phyloP scores from a whole-genome alignment of 176 grass and related monocot genomes.

The Thalia dealbata region DNA sequence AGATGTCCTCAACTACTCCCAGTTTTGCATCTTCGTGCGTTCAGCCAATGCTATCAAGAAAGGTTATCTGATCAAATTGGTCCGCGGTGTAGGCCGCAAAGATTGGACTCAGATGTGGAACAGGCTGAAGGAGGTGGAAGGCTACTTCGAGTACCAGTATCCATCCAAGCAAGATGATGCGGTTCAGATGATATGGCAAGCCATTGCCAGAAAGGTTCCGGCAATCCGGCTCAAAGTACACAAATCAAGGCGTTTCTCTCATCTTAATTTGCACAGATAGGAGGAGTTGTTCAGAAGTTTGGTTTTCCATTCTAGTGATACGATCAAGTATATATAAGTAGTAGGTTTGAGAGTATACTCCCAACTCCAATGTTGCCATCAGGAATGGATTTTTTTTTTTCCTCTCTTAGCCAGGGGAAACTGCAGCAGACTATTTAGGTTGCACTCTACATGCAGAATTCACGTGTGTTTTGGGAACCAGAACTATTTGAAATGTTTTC shows the following conservation, averaged over 20 bases:
- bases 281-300: neutral
- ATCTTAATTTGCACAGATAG: neutral
- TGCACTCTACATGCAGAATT: neutral
- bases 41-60: neutral
- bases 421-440: neutral
- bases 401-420: neutral
- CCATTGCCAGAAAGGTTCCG: neutral
- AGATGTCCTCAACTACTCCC: slow-evolving; percentile 6
- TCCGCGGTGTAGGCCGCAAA: neutral
- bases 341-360: neutral
- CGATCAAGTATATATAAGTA: neutral
- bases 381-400: neutral
- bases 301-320: neutral
- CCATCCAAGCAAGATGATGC: slow-evolving; percentile 8
- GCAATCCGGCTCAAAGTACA: neutral
- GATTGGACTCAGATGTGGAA: slow-evolving; percentile 4
- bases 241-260: neutral
- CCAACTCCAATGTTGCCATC: neutral
- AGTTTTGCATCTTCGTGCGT: slow-evolving; percentile 7
- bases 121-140: neutral
- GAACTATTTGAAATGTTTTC: too few relatives aligned
- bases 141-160: slow-evolving; percentile 3
- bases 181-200: slow-evolving; percentile 13
- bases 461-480: neutral
- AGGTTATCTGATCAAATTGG: neutral